Conservation (phyloP, 2,329 filamentous ascomycete species). For the Paraconiothyrium brasiliense region DNA sequence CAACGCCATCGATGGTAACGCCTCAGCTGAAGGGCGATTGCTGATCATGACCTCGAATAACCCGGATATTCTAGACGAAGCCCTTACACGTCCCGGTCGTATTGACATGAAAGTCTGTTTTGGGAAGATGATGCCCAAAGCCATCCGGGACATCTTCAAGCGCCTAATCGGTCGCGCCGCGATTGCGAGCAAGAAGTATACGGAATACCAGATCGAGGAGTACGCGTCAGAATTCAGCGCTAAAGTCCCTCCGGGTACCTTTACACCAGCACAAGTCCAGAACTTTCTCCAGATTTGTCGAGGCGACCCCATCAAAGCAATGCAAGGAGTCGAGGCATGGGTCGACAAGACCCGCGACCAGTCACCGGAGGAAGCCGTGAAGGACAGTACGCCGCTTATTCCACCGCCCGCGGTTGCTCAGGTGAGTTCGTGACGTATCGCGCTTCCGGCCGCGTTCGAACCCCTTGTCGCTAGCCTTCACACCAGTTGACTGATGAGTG, state of each 20-base stretch:
- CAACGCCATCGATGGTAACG: conserved; percentile 35
- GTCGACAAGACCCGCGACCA: conserved; percentile 23
- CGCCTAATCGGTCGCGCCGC: conserved; percentile 41
- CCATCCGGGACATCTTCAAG: conserved; percentile 39
- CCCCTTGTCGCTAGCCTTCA: not conserved
- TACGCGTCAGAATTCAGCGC: conserved; percentile 37
- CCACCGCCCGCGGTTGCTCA: not conserved
- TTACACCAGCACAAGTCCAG: conserved; percentile 46
- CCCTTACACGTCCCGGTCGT: conserved; percentile 33
- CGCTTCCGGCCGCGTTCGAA: not conserved
- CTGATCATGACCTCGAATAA: conserved; percentile 38
- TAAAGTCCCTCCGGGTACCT: conserved; percentile 36
- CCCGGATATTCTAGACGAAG: conserved; percentile 28
- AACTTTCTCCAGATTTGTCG: conserved; percentile 41
- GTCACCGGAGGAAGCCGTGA: conserved; percentile 17
- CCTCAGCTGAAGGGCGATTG: conserved; percentile 30
- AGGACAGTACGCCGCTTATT: not conserved
- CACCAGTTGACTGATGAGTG: not conserved
- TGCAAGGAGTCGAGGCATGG: conserved; percentile 33
- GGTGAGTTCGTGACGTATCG: not conserved
- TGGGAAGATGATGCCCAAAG: conserved; percentile 30
- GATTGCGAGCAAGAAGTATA: conserved; percentile 28
- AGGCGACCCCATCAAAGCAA: conserved; percentile 34
- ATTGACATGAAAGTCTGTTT: conserved; percentile 27
- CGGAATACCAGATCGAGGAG: conserved; percentile 30